Conservation (phyloP, 2,329 filamentous ascomycete species). For the Colletotrichum limetticola region DNA sequence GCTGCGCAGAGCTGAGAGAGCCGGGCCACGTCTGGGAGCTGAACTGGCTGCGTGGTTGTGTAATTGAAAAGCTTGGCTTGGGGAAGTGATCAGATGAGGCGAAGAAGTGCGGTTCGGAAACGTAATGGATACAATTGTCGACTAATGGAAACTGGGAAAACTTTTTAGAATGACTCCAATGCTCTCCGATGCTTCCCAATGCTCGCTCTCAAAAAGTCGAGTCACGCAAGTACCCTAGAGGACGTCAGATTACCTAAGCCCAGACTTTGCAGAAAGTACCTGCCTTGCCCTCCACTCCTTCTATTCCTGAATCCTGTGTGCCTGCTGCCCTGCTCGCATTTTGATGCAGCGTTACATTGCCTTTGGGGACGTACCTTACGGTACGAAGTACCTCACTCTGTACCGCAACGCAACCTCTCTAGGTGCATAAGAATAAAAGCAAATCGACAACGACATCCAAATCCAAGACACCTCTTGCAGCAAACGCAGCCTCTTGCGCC, state of each 20-base stretch:
- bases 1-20: constrained; percentile 8
- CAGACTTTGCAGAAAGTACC: not conserved
- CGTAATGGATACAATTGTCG: constrained; percentile 41
- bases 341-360: not conserved
- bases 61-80: constrained; percentile 19
- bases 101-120: constrained; percentile 38
- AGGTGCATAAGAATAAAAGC: constrained; percentile 1
- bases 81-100: constrained; percentile 33
- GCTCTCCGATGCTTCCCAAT: no score
- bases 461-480: not conserved
- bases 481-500: not conserved
- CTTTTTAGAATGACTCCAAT: constrained; percentile 1
- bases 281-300: not conserved
- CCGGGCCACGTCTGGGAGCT: not conserved
- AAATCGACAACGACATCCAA: not conserved
- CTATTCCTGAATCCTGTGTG: not conserved
- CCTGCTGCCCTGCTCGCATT: not conserved
- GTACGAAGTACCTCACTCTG: no score
- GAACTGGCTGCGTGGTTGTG: not conserved
- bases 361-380: no score
- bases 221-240: not conserved
- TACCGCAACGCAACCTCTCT: not conserved
- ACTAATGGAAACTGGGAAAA: constrained; percentile 35
- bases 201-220: not conserved
- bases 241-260: constrained; percentile 14